Percentiles rank a stretch among this genome's conserved stretches.
These are phyloP conservation scores for Clausena lansium DNA, from an alignment of 345 rosid species.

Conservation along the genomic window DNA sequence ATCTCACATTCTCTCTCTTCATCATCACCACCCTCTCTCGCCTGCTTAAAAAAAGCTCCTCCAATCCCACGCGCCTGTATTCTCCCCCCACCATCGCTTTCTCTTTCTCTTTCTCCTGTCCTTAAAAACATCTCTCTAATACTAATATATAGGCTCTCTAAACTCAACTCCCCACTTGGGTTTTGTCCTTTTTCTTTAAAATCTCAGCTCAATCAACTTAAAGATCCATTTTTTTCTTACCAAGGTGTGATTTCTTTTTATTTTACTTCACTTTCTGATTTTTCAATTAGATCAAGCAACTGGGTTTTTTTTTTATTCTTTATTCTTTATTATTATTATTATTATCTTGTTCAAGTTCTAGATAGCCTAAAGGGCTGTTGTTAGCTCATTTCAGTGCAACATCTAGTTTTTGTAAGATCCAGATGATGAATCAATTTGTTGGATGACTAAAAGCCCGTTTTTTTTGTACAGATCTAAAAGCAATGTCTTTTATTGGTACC, in stretches of 20 bases:
- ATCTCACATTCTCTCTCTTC: background rate
- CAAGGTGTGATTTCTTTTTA: slow-evolving; percentile 24
- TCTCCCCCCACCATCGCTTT: background rate
- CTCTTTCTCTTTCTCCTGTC: background rate
- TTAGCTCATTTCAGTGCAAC: background rate
- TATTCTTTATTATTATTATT: background rate
- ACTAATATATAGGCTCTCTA: background rate
- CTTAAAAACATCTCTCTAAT: background rate
- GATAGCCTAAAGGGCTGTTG: background rate
- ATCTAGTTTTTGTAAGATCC: slow-evolving; percentile 6
- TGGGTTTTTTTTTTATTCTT: background rate
- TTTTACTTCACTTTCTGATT: background rate
- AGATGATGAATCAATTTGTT: background rate
- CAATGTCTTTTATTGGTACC: slow-evolving; percentile 94
- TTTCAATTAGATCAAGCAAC: slow-evolving; percentile 2
- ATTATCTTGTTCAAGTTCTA: background rate
- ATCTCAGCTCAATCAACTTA: background rate
- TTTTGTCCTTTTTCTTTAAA: background rate
- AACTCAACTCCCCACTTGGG: background rate
- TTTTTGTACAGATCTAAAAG: slow-evolving; percentile 21
- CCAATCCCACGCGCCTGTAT: background rate
- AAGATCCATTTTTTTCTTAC: slow-evolving; percentile 16
- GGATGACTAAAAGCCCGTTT: background rate
- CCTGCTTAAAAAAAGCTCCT: background rate
- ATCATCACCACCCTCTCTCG: background rate